Percentiles rank a stretch among this genome's conserved stretches.
Evolutionary conservation across 306 rosid genomes (phyloP).

Genomic region (Hylodesmum podocarpum): DNA sequence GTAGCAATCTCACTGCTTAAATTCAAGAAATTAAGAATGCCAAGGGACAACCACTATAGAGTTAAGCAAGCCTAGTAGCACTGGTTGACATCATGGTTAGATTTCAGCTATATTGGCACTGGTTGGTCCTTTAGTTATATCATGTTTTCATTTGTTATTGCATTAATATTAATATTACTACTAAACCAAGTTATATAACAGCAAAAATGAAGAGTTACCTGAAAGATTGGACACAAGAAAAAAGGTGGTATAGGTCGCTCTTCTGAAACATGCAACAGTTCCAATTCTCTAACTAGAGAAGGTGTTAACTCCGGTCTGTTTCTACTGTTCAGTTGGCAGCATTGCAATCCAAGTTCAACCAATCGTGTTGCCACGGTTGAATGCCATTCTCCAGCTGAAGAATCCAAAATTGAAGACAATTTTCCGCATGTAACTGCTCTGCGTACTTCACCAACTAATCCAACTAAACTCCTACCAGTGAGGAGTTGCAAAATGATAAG

Average conservation of each 20-base stretch:
- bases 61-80: neutral
- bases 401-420: conserved; percentile 53
- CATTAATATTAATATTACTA: neutral
- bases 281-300: conserved; percentile 62
- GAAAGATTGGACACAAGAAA: conserved; percentile 79
- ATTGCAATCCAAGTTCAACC: conserved; percentile 64
- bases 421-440: conserved; percentile 56
- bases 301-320: conserved; percentile 73
- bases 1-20: neutral
- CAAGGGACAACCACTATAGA: neutral
- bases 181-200: neutral
- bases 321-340: conserved; percentile 60
- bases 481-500: conserved; percentile 72
- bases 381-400: conserved; percentile 79
- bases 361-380: conserved; percentile 40
- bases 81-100: neutral
- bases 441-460: conserved; percentile 58
- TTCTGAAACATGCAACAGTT: conserved; percentile 59
- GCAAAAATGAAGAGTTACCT: conserved; percentile 45
- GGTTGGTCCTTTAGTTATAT: neutral
- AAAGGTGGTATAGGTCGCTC: conserved; percentile 68
- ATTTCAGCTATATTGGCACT: neutral
- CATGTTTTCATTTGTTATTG: neutral
- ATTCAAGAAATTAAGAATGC: neutral
- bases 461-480: conserved; percentile 60